Percentiles rank a stretch among this genome's conserved stretches.
Conservation (phyloP, 2,329 filamentous ascomycete genomes). For the Phaeoacremonium minimum region DNA sequence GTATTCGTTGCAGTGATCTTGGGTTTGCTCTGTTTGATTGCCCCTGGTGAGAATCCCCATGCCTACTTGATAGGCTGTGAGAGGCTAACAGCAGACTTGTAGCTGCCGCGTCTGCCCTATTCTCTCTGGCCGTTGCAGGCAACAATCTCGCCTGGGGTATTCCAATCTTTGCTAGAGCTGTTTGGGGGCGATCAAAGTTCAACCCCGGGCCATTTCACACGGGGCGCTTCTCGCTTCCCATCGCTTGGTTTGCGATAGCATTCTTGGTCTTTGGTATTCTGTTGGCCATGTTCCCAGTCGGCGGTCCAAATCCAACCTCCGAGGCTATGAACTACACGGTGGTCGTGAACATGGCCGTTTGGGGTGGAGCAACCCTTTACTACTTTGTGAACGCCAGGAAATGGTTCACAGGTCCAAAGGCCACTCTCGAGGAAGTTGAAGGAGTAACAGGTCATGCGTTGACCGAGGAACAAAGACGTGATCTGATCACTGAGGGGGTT, state of each 20-base stretch:
- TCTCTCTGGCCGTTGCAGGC: constrained; percentile 54
- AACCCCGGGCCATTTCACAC: constrained; percentile 56
- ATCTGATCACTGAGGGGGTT: neutral
- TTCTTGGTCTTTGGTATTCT: constrained; percentile 53
- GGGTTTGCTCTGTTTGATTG: constrained; percentile 55
- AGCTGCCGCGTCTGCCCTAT: constrained; percentile 52
- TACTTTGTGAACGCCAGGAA: constrained; percentile 53
- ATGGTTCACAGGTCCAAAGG: constrained; percentile 57
- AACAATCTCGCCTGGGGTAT: constrained; percentile 58
- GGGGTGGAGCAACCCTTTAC: constrained; percentile 51
- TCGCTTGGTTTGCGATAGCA: constrained; percentile 47
- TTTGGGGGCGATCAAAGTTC: constrained; percentile 56
- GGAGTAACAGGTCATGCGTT: constrained; percentile 10
- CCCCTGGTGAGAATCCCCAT: constrained; percentile 34
- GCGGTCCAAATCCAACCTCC: constrained; percentile 45
- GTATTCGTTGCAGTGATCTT: constrained; percentile 45
- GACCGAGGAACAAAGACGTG: constrained; percentile 10
- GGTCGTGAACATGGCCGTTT: constrained; percentile 55
- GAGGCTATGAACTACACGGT: constrained; percentile 60
- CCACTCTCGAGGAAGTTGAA: constrained; percentile 38
- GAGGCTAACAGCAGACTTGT: too few relatives aligned
- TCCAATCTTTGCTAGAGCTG: constrained; percentile 52
- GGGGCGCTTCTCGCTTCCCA: constrained; percentile 43
- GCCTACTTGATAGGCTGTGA: too few relatives aligned
- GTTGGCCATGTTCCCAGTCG: constrained; percentile 54